Evolutionary conservation across 2,329 filamentous ascomycete genomes (phyloP), one percentile per base, ranked within the genome.

Genomic region (Zalaria sp.): DNA sequence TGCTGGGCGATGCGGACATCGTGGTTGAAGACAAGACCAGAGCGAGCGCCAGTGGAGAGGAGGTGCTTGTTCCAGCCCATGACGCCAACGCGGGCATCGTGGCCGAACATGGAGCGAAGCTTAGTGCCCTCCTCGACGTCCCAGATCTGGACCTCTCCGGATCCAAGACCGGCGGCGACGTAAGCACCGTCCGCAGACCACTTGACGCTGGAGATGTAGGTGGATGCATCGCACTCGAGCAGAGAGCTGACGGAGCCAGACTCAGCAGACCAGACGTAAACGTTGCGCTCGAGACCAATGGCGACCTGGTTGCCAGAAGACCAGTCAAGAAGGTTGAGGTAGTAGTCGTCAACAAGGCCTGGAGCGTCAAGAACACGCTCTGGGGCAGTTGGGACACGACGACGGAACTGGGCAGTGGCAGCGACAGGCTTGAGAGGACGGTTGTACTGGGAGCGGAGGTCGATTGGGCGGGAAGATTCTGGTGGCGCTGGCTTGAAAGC

Each of bases 51-150:
- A 25, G 89, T 95, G 34, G 91, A 96, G 40, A 98, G 75, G 44
- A 93, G 78, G 66, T 96, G 91, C 76, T 96, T 96, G 73, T 86
- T 94, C 91, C 91, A 98, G 57, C 88, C 86, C 88, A 96, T 95
- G 50, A 94, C 89, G 58, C 88, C 86, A 49, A 98, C 89, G 42
- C 91, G 88, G 34, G 86, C 89, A 57, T 96, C 89, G 59, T 98
- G 91, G 46, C 91, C 91, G 60, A 87, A 83, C 91, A 98, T 98
- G 72, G 87, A 95, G 62, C 91, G 88, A 45, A 98, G 81, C 75
- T 96, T 96, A 57, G 79, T 81, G 47, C 82, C 79, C 63, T 98
- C 91, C 54, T 93, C 83, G 27, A 95, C 89, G 56, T 96, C 91
- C 89, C 91, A 98, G 67, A 98, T 98, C 68, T 98, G 91, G 32